These are phyloP conservation scores for Oropetium thomaeum DNA, from an alignment of 176 grass and related monocot species.

Conservation along the genomic window DNA sequence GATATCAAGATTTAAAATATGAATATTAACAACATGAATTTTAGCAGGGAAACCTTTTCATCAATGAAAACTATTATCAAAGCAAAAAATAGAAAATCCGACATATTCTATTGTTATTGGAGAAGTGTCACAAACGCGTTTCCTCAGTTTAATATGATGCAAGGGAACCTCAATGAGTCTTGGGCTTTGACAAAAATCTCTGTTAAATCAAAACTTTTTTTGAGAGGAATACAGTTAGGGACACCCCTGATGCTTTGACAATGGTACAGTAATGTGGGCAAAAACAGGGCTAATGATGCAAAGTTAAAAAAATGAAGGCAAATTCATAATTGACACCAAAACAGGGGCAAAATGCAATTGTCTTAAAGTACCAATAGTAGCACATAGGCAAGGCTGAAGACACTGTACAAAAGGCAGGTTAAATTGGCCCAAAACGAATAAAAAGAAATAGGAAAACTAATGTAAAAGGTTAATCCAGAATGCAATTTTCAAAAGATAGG, in stretches of 20 bases:
- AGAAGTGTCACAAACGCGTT: background rate
- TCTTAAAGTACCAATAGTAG: too few species aligned
- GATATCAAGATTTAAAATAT: constrained; percentile 2
- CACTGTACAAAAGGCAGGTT: background rate
- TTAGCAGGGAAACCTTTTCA: too few species aligned
- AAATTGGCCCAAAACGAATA: background rate
- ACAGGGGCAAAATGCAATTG: too few species aligned
- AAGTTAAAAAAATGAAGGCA: too few species aligned
- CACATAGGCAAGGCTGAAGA: background rate
- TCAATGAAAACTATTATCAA: too few species aligned
- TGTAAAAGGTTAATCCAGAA: background rate
- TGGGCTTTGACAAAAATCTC: background rate
- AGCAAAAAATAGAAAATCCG: background rate
- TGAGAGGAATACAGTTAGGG: background rate
- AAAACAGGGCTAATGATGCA: too few species aligned
- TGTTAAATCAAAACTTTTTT: background rate
- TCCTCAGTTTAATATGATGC: background rate
- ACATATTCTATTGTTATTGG: background rate
- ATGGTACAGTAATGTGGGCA: too few species aligned
- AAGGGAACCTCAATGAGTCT: background rate
- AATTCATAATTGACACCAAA: too few species aligned
- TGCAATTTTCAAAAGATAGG: background rate
- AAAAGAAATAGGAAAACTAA: background rate
- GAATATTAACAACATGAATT: background rate
- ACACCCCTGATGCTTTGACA: background rate